These are phyloP conservation scores for Nakazawaea ishiwadae DNA, from an alignment of 805 yeast species.

Conservation along the genomic window DNA sequence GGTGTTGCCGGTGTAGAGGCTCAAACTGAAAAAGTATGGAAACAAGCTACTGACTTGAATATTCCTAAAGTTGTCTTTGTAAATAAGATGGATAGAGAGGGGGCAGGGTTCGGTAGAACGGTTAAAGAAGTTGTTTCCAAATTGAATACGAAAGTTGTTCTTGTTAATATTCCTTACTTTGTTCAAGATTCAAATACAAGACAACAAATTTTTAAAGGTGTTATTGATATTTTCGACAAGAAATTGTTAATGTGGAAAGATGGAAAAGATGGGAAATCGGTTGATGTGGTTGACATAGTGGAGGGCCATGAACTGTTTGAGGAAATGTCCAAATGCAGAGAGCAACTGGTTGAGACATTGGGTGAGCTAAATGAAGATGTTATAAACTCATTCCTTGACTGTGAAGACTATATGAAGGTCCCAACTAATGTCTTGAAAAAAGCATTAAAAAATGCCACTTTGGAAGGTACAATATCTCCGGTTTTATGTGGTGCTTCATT, in stretches of 20 bases:
- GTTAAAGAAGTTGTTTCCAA: slow-evolving; percentile 78
- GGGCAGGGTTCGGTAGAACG: slow-evolving; percentile 91
- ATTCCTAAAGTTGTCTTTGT: slow-evolving; percentile 80
- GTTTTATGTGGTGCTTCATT: slow-evolving; percentile 93
- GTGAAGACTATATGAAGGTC: slow-evolving; percentile 67
- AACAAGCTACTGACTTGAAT: slow-evolving; percentile 60
- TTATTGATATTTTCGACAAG: slow-evolving; percentile 67
- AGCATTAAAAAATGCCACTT: slow-evolving; percentile 63
- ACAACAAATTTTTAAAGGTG: slow-evolving; percentile 53
- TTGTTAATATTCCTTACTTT: slow-evolving; percentile 78
- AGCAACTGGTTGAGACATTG: slow-evolving; percentile 75
- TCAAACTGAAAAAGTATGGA: slow-evolving; percentile 97
- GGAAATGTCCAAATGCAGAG: slow-evolving; percentile 55
- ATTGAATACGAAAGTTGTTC: slow-evolving; percentile 65
- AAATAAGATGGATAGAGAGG: slow-evolving; percentile 95
- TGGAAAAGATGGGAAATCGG: slow-evolving; percentile 43
- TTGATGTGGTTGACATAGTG: slow-evolving; percentile 41
- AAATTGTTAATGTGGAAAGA: slow-evolving; percentile 50
- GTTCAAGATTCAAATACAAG: slow-evolving; percentile 32
- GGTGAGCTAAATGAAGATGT: slow-evolving; percentile 79
- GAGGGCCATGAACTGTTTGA: slow-evolving; percentile 31
- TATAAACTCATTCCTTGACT: slow-evolving; percentile 71
- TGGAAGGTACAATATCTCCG: slow-evolving; percentile 59
- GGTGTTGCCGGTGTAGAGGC: slow-evolving; percentile 98
- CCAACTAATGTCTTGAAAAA: slow-evolving; percentile 46